A percentile compares a stretch with the other conserved stretches of the same genome.
These are phyloP conservation scores for Trapa incisa DNA, from an alignment of 345 rosid genomes.

Conservation along the genomic window DNA sequence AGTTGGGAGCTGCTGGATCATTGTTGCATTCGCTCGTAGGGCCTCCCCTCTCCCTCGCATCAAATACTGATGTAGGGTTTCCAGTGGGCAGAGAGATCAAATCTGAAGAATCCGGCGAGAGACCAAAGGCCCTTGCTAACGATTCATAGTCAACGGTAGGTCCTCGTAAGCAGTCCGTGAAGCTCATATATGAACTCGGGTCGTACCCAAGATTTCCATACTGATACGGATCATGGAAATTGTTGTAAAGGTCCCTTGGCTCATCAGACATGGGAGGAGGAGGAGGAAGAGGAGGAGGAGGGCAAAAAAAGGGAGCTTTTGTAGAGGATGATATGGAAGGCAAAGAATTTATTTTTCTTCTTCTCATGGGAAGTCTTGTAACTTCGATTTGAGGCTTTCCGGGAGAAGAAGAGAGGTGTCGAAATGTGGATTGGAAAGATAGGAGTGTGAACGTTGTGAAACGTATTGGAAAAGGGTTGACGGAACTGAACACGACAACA, in stretches of 20 bases:
- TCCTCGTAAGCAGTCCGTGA: conserved; percentile 49
- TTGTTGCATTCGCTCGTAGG: conserved; percentile 17
- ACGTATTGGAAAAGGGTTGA: conserved; percentile 34
- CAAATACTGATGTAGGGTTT: conserved; percentile 9
- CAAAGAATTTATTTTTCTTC: too few relatives aligned
- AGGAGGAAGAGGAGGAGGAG: conserved; percentile 4
- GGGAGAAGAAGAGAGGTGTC: not conserved
- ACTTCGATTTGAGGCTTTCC: conserved; percentile 8
- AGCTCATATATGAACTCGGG: conserved; percentile 40
- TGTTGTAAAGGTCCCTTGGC: conserved; percentile 37
- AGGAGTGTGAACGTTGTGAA: conserved; percentile 11
- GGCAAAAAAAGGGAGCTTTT: conserved; percentile 1
- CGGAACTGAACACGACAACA: conserved; percentile 11
- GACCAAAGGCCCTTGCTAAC: conserved; percentile 35
- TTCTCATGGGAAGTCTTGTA: not conserved
- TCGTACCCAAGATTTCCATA: conserved; percentile 4
- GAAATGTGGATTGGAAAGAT: conserved; percentile 21
- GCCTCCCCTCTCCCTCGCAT: conserved; percentile 13
- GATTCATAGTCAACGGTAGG: conserved; percentile 38
- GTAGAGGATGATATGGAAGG: too few relatives aligned
- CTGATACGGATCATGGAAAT: conserved; percentile 25
- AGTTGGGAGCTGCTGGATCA: conserved; percentile 28
- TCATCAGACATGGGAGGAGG: conserved; percentile 52
- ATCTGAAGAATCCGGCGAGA: conserved; percentile 40
- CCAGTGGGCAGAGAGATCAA: conserved; percentile 22